Evolutionary conservation across 2,329 filamentous ascomycete genomes (phyloP), one percentile per base, ranked within the genome.

Genomic region (Fusarium sp.): DNA sequence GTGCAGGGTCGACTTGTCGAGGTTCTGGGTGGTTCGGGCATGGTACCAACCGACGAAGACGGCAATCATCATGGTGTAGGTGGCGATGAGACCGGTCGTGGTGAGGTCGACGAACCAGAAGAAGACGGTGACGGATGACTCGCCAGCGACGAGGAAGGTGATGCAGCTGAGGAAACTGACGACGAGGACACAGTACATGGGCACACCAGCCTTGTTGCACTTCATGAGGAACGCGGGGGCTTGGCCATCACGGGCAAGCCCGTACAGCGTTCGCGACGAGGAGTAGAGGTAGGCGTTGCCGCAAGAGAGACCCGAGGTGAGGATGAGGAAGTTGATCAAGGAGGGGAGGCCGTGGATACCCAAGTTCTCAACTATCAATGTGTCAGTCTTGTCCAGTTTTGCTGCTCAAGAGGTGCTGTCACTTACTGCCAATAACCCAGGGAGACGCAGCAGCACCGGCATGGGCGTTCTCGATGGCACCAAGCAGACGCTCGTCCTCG

Each of bases 271-370:
- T 45, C 79, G 73, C 8, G 75, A 78, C 1, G 78, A 76, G 23
- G 77, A 77, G 71, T 81, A 82, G 15, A 81, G 76, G 64, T 80
- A 80, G n/a, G 77, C 78, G 59, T 81, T 81, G 14, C 79, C 79
- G 37, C 76, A 77, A 37, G 76, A 78, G 55, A 72, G 70, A 42
- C 73, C 76, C 9, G 71, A 76, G 7, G 88, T 85, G 43, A 91
- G 78, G 64, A 91, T 85, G 29, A 85, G 85, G 27, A 82, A 83
- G 69, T 87, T 87, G 61, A 84, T 79, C 33, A 87, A 72, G 46
- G 82, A 75, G 10, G 83, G 82, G 13, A 86, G 78, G 11, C 79
- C 81, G 1, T 67, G 68, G 52, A 87, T 80, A 14, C 78, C 74
- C 46, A 85, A 65, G 66, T 84, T 82, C 53, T 77, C 73, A 76